These are phyloP conservation scores for Mycena crocata DNA, from an alignment of 768 basidiomycete species.

Conservation along the genomic window DNA sequence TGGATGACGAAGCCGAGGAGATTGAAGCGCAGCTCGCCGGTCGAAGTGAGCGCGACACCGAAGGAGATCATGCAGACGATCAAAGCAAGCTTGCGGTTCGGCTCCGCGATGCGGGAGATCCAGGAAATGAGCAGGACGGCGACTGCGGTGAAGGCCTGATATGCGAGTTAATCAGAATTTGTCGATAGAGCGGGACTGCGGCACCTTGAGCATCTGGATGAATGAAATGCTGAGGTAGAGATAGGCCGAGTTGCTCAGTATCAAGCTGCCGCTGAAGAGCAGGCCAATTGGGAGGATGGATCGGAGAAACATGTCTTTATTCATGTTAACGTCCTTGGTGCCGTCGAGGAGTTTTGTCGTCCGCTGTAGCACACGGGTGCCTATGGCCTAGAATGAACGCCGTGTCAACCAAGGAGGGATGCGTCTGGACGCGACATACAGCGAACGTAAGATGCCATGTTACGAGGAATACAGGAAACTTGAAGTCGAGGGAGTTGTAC, in stretches of 20 bases:
- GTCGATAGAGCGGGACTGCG: constrained; percentile 50
- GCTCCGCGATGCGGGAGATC: constrained; percentile 88
- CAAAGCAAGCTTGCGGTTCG: constrained; percentile 79
- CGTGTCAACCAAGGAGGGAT: constrained; percentile 90
- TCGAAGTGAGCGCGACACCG: constrained; percentile 91
- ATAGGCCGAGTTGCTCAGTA: constrained; percentile 88
- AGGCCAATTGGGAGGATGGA: constrained; percentile 95
- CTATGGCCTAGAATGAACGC: constrained; percentile 68
- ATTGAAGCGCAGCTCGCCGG: constrained; percentile 88
- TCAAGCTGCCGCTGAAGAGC: constrained; percentile 90
- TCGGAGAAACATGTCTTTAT: constrained; percentile 79
- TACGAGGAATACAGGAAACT: constrained; percentile 92
- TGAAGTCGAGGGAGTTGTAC: constrained; percentile 86
- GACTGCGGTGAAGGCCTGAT: constrained; percentile 71
- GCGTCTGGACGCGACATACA: constrained; percentile 71
- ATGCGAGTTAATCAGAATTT: constrained; percentile 44
- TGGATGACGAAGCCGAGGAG: constrained; percentile 81
- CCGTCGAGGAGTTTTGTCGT: constrained; percentile 87
- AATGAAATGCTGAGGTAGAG: constrained; percentile 93
- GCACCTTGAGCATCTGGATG: constrained; percentile 96
- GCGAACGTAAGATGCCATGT: constrained; percentile 76
- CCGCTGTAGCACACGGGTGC: constrained; percentile 86
- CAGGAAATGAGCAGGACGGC: constrained; percentile 94
- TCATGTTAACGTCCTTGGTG: constrained; percentile 82
- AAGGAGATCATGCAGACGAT: constrained; percentile 93